These are phyloP conservation scores for Acacia confusa DNA, from an alignment of 306 rosid genomes.

Conservation along the genomic window DNA sequence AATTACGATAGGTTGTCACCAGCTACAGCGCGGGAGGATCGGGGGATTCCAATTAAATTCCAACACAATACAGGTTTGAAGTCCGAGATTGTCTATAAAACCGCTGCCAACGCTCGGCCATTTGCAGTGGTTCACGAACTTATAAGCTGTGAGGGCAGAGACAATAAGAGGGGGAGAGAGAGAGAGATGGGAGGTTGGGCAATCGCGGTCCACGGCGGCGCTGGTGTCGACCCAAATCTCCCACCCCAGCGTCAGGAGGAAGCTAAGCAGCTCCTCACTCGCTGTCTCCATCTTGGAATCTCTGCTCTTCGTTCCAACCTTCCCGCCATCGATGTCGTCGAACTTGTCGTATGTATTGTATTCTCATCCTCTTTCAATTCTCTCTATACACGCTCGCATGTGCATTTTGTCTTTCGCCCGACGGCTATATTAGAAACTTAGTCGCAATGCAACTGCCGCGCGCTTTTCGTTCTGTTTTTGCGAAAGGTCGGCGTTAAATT, in stretches of 20 bases:
- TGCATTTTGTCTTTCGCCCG: not conserved
- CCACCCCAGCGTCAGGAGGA: slow-evolving; percentile 76
- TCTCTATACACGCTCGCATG: not conserved
- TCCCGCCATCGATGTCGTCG: slow-evolving; percentile 89
- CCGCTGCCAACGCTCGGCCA: not conserved
- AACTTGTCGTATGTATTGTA: slow-evolving; percentile 69
- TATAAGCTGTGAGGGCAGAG: not conserved
- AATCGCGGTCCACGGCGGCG: slow-evolving; percentile 95
- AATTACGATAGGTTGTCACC: not conserved
- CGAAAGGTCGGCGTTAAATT: not conserved
- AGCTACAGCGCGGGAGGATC: not conserved
- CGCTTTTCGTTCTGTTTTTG: not conserved
- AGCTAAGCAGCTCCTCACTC: slow-evolving; percentile 82
- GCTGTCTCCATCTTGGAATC: slow-evolving; percentile 84
- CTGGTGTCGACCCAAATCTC: slow-evolving; percentile 97
- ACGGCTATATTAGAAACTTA: not conserved
- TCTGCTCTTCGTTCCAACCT: slow-evolving; percentile 67
- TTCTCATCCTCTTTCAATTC: not conserved
- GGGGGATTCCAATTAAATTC: not conserved
- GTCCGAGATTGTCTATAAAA: slow-evolving; percentile 38
- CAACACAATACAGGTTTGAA: slow-evolving; percentile 5
- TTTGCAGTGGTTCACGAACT: not conserved
- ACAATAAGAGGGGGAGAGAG: not conserved
- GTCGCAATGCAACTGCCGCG: not conserved
- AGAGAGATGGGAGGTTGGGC: slow-evolving; percentile 79